Percentiles rank a stretch among this genome's conserved stretches.
phyloP scores from a whole-genome alignment of 1,139 yeast species.

The Scheffersomyces segobiensis region DNA sequence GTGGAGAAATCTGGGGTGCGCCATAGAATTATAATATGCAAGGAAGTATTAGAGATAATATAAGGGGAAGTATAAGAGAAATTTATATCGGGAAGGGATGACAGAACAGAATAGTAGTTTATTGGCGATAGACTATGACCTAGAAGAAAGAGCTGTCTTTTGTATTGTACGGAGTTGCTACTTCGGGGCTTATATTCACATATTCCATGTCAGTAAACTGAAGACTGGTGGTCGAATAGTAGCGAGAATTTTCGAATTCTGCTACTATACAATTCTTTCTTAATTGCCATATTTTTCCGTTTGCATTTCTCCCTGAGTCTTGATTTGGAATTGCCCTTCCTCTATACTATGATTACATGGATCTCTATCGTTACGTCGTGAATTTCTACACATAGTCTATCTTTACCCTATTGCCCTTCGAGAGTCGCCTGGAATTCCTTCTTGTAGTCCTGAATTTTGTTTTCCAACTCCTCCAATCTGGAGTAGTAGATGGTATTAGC shows the following conservation, averaged over 20 bases:
- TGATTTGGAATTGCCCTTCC: neutral
- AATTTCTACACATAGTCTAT: neutral
- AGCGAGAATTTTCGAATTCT: too few species aligned
- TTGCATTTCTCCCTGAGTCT: neutral
- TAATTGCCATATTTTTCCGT: neutral
- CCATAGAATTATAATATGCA: neutral
- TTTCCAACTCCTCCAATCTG: slow-evolving; percentile 20
- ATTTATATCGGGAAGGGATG: neutral
- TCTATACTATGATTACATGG: neutral
- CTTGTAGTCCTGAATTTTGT: slow-evolving; percentile 11
- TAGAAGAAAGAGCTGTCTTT: neutral
- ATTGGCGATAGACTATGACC: neutral
- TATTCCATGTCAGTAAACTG: neutral
- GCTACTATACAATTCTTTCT: too few species aligned
- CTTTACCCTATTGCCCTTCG: neutral
- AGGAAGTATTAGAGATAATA: too few species aligned
- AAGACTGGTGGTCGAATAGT: neutral
- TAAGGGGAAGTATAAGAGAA: too few species aligned
- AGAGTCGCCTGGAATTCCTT: slow-evolving; percentile 11
- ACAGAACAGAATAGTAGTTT: neutral
- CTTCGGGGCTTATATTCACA: neutral
- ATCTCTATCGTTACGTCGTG: neutral
- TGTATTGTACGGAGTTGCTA: neutral
- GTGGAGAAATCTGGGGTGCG: neutral
- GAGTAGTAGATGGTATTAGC: slow-evolving; percentile 21